Evolutionary conservation across 202 grass and related monocot species (phyloP).

Genomic region (Dendrocalamus latiflorus): DNA sequence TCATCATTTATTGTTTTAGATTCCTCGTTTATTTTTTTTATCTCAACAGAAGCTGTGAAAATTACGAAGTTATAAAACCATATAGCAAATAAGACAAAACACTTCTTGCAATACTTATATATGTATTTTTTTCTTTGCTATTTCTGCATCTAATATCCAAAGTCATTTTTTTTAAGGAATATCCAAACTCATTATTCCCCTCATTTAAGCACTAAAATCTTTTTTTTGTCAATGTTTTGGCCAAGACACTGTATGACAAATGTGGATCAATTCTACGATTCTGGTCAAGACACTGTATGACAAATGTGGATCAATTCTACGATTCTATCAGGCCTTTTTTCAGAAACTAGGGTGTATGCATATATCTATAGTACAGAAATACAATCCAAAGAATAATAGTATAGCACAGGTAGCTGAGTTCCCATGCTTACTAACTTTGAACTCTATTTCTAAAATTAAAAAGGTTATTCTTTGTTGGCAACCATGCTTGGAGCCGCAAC

Average conservation of each 20-base stretch:
- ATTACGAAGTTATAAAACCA: not conserved
- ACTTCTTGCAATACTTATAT: not conserved
- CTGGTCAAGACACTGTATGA: too few species aligned
- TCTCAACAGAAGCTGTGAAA: too few species aligned
- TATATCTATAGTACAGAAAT: not conserved
- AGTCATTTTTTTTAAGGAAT: not conserved
- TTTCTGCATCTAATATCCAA: not conserved
- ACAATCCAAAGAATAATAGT: not conserved
- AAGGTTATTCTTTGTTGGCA: not conserved
- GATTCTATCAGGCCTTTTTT: too few species aligned
- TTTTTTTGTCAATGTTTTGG: too few species aligned
- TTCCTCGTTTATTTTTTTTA: too few species aligned
- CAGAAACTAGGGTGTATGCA: too few species aligned
- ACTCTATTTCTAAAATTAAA: not conserved
- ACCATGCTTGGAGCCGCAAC: not conserved
- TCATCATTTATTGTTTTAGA: too few species aligned
- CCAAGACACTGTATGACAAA: too few species aligned
- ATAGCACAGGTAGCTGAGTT: too few species aligned
- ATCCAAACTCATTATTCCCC: not conserved
- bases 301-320: too few species aligned
- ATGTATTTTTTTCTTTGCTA: not conserved
- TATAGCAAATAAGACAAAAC: not conserved
- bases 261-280: too few species aligned
- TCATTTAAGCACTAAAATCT: not conserved
- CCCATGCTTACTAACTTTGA: too few species aligned